Evolutionary conservation across 2,329 filamentous ascomycete species (phyloP).

Genomic region (Ophiostoma piceae): DNA sequence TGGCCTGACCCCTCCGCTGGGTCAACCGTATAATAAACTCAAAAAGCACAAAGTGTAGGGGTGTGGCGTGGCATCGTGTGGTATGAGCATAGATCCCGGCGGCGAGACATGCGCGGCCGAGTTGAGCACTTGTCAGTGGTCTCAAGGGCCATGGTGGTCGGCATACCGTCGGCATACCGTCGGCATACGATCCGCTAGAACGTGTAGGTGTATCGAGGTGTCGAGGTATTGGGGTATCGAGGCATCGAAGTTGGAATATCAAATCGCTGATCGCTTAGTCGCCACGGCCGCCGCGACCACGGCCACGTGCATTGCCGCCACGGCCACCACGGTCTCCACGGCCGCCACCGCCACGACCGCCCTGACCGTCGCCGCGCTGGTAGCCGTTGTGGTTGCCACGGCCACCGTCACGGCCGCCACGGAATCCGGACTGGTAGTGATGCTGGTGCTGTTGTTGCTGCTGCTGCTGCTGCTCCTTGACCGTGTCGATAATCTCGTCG

Average conservation of each 20-base stretch:
- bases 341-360: slow-evolving; percentile 37
- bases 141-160: neutral
- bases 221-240: neutral
- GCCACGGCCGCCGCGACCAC: slow-evolving; percentile 38
- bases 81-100: neutral
- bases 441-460: slow-evolving; percentile 49
- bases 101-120: neutral
- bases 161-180: neutral
- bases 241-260: neutral
- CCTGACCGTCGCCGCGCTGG: slow-evolving; percentile 51
- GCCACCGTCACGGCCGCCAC: slow-evolving; percentile 53
- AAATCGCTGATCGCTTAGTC: slow-evolving; percentile 15
- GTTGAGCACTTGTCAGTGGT: neutral
- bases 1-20: slow-evolving; percentile 13
- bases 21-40: slow-evolving; percentile 19
- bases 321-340: slow-evolving; percentile 38
- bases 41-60: slow-evolving; percentile 16
- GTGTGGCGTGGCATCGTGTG: neutral
- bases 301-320: slow-evolving; percentile 34
- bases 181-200: neutral
- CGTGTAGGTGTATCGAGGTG: neutral
- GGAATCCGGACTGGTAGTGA: slow-evolving; percentile 47
- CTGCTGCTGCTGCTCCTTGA: slow-evolving; percentile 83
- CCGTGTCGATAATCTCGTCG: slow-evolving; percentile 91
- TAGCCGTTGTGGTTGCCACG: slow-evolving; percentile 52